These are phyloP conservation scores for Irpex rosettiformis DNA, from an alignment of 1,284 basidiomycete genomes.

Conservation along the genomic window DNA sequence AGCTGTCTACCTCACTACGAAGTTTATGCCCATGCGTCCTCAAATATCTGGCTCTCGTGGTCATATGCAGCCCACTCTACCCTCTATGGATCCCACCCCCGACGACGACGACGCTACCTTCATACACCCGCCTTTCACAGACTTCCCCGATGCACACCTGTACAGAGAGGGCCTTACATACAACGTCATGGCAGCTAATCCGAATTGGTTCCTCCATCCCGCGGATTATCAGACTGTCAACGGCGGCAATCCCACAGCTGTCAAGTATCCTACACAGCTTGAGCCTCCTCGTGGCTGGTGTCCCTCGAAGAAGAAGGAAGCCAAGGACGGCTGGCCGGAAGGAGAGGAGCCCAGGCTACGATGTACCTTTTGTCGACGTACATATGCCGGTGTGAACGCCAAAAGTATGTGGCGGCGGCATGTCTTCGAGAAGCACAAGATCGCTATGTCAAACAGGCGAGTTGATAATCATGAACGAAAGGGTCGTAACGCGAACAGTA, in stretches of 20 bases:
- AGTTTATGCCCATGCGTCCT: not conserved
- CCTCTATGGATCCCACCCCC: slow-evolving; percentile 58
- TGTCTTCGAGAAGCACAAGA: slow-evolving; percentile 82
- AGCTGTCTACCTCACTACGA: slow-evolving; percentile 20
- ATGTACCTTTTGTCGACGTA: slow-evolving; percentile 77
- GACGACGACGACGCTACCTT: slow-evolving; percentile 61
- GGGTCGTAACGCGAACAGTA: slow-evolving; percentile 62
- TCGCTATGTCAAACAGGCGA: slow-evolving; percentile 78
- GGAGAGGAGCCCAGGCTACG: slow-evolving; percentile 72
- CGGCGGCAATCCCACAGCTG: slow-evolving; percentile 35
- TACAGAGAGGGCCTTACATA: slow-evolving; percentile 67
- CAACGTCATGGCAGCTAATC: slow-evolving; percentile 61
- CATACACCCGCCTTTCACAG: slow-evolving; percentile 65
- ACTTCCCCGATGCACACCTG: slow-evolving; percentile 57
- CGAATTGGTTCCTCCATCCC: slow-evolving; percentile 73
- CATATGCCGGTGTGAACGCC: slow-evolving; percentile 78
- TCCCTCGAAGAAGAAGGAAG: slow-evolving; percentile 75
- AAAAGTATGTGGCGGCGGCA: slow-evolving; percentile 86
- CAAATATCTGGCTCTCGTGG: not conserved
- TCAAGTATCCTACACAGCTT: slow-evolving; percentile 66
- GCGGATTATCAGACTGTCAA: slow-evolving; percentile 57
- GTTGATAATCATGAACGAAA: slow-evolving; percentile 50
- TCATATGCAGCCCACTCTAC: slow-evolving; percentile 24
- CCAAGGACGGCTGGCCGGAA: slow-evolving; percentile 68
- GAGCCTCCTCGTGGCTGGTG: slow-evolving; percentile 81